phyloP scores from a whole-genome alignment of 2,329 filamentous ascomycete species.

The Botrytis galanthina region DNA sequence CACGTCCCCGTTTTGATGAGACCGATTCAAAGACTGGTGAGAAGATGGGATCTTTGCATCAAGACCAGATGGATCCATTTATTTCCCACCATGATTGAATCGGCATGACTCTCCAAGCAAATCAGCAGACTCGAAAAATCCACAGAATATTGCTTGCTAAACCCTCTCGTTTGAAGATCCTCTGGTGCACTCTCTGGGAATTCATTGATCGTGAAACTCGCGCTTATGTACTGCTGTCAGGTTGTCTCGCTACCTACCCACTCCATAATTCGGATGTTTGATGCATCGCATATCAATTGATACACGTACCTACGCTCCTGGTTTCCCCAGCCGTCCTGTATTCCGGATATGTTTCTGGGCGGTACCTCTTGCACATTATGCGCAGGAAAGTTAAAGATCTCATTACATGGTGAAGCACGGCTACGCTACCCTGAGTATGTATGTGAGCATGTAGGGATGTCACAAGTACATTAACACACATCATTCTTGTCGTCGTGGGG shows the following conservation, averaged over 20 bases:
- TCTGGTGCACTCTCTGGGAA: neutral
- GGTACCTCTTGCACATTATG: neutral
- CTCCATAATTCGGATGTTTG: slow-evolving; percentile 2
- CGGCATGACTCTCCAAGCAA: slow-evolving; percentile 4
- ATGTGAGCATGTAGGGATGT: neutral
- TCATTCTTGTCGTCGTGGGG: slow-evolving; percentile 13
- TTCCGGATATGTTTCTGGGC: neutral
- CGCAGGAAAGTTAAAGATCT: neutral
- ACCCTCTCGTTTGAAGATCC: slow-evolving; percentile 1
- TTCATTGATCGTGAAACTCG: slow-evolving; percentile 18
- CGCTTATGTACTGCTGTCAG: slow-evolving; percentile 5
- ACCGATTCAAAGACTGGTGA: neutral
- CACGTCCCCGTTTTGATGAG: neutral
- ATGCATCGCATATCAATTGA: slow-evolving; percentile 1
- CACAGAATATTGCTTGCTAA: neutral
- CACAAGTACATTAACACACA: slow-evolving; percentile 5
- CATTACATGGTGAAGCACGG: neutral
- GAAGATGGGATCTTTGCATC: neutral
- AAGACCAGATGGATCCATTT: neutral
- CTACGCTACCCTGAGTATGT: slow-evolving; percentile 4
- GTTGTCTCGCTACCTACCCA: neutral
- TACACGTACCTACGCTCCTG: neutral
- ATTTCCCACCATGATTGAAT: neutral
- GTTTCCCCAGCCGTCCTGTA: neutral
- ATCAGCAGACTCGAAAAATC: slow-evolving; percentile 2